Evolutionary conservation across 306 rosid genomes (phyloP).

Genomic region (Cicer pinnatifidum): DNA sequence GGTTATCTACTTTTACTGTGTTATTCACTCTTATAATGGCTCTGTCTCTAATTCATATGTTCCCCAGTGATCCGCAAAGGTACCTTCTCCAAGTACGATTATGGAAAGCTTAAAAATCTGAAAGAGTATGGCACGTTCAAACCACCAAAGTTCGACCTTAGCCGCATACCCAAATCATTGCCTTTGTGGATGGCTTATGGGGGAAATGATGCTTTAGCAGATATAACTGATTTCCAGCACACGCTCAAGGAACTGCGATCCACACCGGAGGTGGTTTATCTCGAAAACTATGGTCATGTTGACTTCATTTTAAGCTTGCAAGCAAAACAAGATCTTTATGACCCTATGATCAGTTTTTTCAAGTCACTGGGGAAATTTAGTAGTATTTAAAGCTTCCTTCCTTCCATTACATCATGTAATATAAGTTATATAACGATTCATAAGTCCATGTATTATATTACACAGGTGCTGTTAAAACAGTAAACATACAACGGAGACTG

Average conservation of each 20-base stretch:
- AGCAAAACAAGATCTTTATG: constrained; percentile 78
- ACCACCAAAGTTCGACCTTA: constrained; percentile 81
- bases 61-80: constrained; percentile 86
- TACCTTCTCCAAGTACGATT: constrained; percentile 80
- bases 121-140: constrained; percentile 61
- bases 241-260: constrained; percentile 68
- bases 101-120: constrained; percentile 77
- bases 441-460: constrained; percentile 47
- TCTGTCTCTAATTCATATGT: constrained; percentile 38
- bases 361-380: constrained; percentile 47
- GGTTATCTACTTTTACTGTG: constrained; percentile 21
- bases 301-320: constrained; percentile 78
- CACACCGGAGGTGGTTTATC: constrained; percentile 79
- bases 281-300: constrained; percentile 78
- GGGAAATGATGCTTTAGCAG: constrained; percentile 82
- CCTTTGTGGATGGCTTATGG: constrained; percentile 96
- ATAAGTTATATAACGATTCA: constrained; percentile 38
- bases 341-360: constrained; percentile 65
- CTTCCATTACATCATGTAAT: constrained; percentile 35
- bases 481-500: constrained; percentile 1
- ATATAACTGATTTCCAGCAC: constrained; percentile 64
- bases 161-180: constrained; percentile 73
- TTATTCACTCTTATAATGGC: neutral
- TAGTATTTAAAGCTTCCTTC: constrained; percentile 45
- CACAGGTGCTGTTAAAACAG: constrained; percentile 15